Percentiles rank a stretch among this genome's conserved stretches.
Evolutionary conservation across 2,329 filamentous ascomycete genomes (phyloP).

Genomic region (Chalaropsis thielavioides): DNA sequence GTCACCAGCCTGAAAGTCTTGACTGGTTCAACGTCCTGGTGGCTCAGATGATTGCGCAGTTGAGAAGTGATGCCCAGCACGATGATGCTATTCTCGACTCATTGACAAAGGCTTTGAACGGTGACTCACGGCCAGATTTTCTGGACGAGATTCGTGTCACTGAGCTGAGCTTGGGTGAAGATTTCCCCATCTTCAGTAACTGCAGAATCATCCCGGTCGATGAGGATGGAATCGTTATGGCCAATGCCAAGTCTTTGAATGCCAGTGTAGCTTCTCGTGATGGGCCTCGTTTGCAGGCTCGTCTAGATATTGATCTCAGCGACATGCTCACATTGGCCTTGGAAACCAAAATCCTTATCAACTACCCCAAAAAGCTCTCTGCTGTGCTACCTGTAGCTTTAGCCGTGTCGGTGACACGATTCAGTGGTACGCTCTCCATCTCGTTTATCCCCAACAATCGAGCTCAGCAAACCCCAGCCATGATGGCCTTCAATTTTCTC

Average conservation of each 20-base stretch:
- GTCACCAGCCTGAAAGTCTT: constrained; percentile 87
- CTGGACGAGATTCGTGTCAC: constrained; percentile 88
- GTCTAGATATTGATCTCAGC: constrained; percentile 93
- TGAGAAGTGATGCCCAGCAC: constrained; percentile 79
- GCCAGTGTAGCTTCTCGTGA: constrained; percentile 39
- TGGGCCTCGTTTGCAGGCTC: constrained; percentile 70
- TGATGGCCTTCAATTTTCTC: constrained; percentile 86
- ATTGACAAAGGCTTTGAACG: constrained; percentile 73
- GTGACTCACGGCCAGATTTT: constrained; percentile 75
- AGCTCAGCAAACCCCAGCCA: constrained; percentile 59
- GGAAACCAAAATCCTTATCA: constrained; percentile 85
- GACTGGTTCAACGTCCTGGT: constrained; percentile 99
- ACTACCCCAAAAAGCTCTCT: constrained; percentile 81
- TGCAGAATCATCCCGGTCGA: constrained; percentile 87
- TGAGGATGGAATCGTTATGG: constrained; percentile 53
- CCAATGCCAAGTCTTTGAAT: constrained; percentile 36
- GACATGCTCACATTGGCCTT: constrained; percentile 91
- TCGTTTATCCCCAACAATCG: constrained; percentile 74
- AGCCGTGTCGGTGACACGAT: constrained; percentile 80
- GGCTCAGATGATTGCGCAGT: constrained; percentile 91
- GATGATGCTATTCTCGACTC: constrained; percentile 81
- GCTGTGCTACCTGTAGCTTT: constrained; percentile 85
- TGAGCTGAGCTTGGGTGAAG: constrained; percentile 84
- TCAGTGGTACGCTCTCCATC: constrained; percentile 86
- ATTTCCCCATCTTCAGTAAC: constrained; percentile 98